A percentile compares a stretch with the other conserved stretches of the same genome.
Conservation (phyloP, 2,329 filamentous ascomycete genomes). For the Talaromyces funiculosus region DNA sequence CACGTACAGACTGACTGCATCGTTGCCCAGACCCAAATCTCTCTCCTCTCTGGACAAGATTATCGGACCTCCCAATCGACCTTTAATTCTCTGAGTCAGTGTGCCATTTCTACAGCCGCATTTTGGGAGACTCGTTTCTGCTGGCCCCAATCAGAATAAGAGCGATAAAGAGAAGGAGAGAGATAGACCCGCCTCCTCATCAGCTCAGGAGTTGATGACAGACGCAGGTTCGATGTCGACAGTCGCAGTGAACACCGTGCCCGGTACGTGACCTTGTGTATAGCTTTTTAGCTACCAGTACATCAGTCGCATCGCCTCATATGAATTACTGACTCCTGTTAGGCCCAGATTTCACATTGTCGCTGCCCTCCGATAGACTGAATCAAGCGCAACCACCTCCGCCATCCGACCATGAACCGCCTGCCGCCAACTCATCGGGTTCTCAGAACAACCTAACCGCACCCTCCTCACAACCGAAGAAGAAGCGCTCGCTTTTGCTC, state of each 20-base stretch:
- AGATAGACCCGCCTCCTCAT: conserved; percentile 21
- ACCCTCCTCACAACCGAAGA: conserved; percentile 26
- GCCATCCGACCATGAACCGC: conserved; percentile 12
- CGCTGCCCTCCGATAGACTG: conserved; percentile 11
- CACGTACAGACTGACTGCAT: conserved; percentile 4
- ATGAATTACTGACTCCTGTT: not conserved
- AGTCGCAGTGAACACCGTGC: conserved; percentile 6
- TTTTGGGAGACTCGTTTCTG: conserved; percentile 19
- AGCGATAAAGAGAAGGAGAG: conserved; percentile 26
- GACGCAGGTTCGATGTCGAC: conserved; percentile 32
- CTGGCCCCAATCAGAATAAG: conserved; percentile 17
- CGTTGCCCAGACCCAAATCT: not conserved
- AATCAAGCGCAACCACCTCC: conserved; percentile 9
- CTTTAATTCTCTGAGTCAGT: conserved; percentile 15
- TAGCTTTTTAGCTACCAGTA: not conserved
- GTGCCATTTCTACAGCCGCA: conserved; percentile 14
- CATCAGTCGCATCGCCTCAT: not conserved
- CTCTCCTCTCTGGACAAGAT: conserved; percentile 13
- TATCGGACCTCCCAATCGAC: not conserved
- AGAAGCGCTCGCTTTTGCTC: conserved; percentile 32
- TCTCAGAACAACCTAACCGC: conserved; percentile 14
- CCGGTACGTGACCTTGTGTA: conserved; percentile 1
- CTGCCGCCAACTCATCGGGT: conserved; percentile 5
- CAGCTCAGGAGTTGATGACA: conserved; percentile 25
- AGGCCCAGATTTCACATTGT: conserved; percentile 15